Percentiles rank a stretch among this genome's conserved stretches.
Conservation (phyloP, 352 stramenopile genomes). For the Thalassiosira oceanica region DNA sequence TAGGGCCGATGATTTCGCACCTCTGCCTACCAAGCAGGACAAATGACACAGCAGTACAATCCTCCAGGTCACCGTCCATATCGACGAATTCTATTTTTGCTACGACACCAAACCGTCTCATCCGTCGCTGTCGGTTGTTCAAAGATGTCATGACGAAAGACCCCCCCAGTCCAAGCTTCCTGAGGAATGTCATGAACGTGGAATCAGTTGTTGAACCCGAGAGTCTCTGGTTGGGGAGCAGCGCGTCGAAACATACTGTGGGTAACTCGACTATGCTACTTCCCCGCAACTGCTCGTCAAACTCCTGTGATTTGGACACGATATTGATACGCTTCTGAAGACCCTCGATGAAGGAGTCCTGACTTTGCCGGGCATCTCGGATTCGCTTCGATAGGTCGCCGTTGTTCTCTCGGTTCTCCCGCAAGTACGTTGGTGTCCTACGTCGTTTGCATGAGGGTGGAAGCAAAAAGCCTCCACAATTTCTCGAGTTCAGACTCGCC, state of each 20-base stretch:
- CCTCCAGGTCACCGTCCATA: too few relatives aligned
- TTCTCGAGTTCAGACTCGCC: too few relatives aligned
- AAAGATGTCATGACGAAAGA: conserved; percentile 62
- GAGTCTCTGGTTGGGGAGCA: conserved; percentile 57
- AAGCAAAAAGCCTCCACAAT: too few relatives aligned
- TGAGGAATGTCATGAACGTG: conserved; percentile 53
- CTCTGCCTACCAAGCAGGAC: conserved; percentile 31
- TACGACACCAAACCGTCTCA: conserved; percentile 50
- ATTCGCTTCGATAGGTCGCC: too few relatives aligned
- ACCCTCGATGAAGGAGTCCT: too few relatives aligned
- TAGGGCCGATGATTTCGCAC: conserved; percentile 20
- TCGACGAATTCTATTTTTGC: conserved; percentile 48
- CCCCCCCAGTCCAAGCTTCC: conserved; percentile 49
- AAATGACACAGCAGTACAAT: conserved; percentile 68
- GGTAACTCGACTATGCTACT: conserved; percentile 35
- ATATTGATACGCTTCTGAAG: too few relatives aligned
- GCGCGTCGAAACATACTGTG: conserved; percentile 52
- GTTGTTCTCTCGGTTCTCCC: too few relatives aligned
- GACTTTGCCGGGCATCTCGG: too few relatives aligned
- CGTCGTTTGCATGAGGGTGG: too few relatives aligned
- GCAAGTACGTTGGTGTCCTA: too few relatives aligned
- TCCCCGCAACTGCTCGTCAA: too few relatives aligned
- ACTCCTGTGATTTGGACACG: too few relatives aligned
- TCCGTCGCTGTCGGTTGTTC: conserved; percentile 34
- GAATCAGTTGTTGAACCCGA: conserved; percentile 51